Evolutionary conservation across 192 early-diverging fungal genomes (phyloP).

Genomic region (Tieghemiomyces parasiticus): DNA sequence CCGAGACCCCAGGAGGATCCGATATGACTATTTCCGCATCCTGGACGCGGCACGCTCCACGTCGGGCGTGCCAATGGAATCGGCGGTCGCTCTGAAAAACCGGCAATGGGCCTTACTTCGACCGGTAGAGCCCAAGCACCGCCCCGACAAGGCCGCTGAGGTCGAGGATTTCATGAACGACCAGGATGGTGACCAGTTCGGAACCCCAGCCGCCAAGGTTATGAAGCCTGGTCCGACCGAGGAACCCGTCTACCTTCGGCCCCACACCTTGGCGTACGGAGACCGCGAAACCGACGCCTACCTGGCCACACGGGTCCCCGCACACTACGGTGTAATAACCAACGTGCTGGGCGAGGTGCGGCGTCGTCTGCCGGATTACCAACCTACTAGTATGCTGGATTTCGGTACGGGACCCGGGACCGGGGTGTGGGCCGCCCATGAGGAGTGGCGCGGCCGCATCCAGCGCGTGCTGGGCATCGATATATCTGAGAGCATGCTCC

Average conservation of each 20-base stretch:
- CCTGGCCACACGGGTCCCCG: constrained; percentile 41
- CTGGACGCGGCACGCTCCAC: constrained; percentile 26
- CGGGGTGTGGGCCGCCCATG: constrained; percentile 57
- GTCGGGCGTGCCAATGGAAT: neutral
- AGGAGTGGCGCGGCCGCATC: constrained; percentile 31
- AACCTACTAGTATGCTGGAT: constrained; percentile 47
- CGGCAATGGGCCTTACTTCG: constrained; percentile 16
- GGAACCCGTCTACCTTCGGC: constrained; percentile 21
- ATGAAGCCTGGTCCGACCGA: constrained; percentile 9
- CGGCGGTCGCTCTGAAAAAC: neutral
- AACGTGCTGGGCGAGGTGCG: constrained; percentile 53
- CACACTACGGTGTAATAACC: constrained; percentile 44
- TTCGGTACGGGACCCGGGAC: constrained; percentile 78
- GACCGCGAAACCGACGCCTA: constrained; percentile 54
- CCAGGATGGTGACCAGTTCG: neutral
- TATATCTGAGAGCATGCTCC: constrained; percentile 60
- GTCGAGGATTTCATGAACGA: constrained; percentile 7
- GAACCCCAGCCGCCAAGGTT: neutral
- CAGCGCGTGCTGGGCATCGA: constrained; percentile 49
- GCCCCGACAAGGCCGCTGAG: constrained; percentile 19
- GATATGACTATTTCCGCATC: constrained; percentile 22
- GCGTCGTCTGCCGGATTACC: constrained; percentile 42
- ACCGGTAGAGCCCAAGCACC: no score
- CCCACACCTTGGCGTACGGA: constrained; percentile 58
- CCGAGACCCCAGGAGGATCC: constrained; percentile 14